Base-by-base conservation (phyloP, 2,329 filamentous ascomycete species). In the Nemania serpens region DNA sequence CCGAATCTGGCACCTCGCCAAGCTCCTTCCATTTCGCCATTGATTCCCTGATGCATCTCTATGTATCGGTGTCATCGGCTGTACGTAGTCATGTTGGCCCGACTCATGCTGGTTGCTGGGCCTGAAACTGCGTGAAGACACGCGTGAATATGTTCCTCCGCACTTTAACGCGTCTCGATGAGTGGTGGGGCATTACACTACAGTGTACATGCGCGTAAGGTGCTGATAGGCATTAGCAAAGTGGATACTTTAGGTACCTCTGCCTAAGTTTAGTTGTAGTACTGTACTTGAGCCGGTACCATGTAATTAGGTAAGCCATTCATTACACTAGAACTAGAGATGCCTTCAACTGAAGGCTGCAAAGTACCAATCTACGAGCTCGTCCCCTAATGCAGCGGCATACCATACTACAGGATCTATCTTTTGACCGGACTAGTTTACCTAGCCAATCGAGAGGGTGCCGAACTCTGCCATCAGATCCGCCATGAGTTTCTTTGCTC, bases 11-110 rank as follows among this genome's bases (percentile, higher is more conserved):
- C 69, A 79, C 77, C 69, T 76, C 76, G 69, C 77, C 77, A 74
- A 76, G 69, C 71, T 76, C 75, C 75, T 77, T 77, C 77, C 77
- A 79, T 69, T 74, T 76, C 65, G 72, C 75, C 77, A 79, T 79
- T 68, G 66, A 62, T 61, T 46, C 68, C 59, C 59, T 55, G 58
- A 73, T 66, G 68, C 76, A 77, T 77, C 62, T 68, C 71, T 18
- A 59, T 53, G 50, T 56, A 37, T 13, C 34, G 11, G 20, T 52
- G 33, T 60, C 49, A 59, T 48, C 12, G 36, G 25, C 42, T 12
- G 22, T 25, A 34, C 25, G 49, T 48, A 18, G 42, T 56, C 61
- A 61, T 66, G 36, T 39, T 59, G 47, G 50, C 37, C n/a, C 18
- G 41, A 33, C 25, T 45, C 34, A 49, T 37, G 39, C 39, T 39